A percentile compares a stretch with the other conserved stretches of the same genome.
Evolutionary conservation across 345 rosid genomes (phyloP).

Genomic region (Rhizophora mangle): DNA sequence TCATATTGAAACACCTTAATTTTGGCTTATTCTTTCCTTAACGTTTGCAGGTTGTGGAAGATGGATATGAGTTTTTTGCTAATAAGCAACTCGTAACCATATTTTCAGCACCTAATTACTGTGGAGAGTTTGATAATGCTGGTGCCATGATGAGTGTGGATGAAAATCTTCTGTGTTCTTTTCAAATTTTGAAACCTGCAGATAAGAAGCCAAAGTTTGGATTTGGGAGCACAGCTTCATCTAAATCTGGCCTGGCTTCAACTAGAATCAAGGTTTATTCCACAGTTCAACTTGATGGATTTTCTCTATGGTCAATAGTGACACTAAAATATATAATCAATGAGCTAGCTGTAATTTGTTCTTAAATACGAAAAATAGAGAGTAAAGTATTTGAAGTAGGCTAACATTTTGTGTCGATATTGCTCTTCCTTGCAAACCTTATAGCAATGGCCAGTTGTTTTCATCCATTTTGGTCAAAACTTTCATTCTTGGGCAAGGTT

Average conservation of each 20-base stretch:
- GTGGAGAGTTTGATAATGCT: conserved; percentile 33
- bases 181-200: conserved; percentile 27
- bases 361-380: too few relatives aligned
- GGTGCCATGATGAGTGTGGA: conserved; percentile 31
- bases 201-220: conserved; percentile 26
- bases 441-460: too few relatives aligned
- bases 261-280: conserved; percentile 54
- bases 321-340: too few relatives aligned
- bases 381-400: too few relatives aligned
- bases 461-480: too few relatives aligned
- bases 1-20: neutral
- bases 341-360: too few relatives aligned
- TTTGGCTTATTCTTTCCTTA: neutral
- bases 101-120: conserved; percentile 31
- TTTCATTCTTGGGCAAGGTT: too few relatives aligned
- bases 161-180: conserved; percentile 22
- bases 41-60: conserved; percentile 25
- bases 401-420: too few relatives aligned
- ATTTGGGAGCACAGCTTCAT: conserved; percentile 12
- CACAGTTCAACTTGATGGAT: neutral
- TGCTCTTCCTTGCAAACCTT: too few relatives aligned
- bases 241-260: conserved; percentile 19
- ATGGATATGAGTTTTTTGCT: conserved; percentile 30
- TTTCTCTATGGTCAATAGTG: neutral
- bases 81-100: conserved; percentile 22